Evolutionary conservation across 306 rosid genomes (phyloP).

Genomic region (Castanospermum australe): DNA sequence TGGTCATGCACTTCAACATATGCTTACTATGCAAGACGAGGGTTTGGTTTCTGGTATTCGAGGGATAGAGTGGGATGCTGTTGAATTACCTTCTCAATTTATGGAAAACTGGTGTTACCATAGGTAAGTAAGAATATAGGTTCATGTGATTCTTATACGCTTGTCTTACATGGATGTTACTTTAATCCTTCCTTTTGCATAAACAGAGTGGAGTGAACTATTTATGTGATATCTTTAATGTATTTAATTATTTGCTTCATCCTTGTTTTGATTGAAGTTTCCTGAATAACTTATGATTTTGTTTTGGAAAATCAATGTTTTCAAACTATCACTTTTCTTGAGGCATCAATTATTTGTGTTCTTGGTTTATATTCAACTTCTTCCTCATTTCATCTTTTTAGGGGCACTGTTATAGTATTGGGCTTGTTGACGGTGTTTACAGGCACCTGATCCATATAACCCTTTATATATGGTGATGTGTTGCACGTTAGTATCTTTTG

Average conservation of each 20-base stretch:
- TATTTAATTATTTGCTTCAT: background rate
- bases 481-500: background rate
- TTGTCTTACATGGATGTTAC: background rate
- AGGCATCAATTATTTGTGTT: background rate
- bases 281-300: background rate
- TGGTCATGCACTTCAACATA: conserved; percentile 85
- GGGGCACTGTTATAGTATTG: background rate
- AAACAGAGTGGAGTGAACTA: background rate
- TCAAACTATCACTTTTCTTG: background rate
- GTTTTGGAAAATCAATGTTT: background rate
- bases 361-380: background rate
- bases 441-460: background rate
- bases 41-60: conserved; percentile 78
- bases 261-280: background rate
- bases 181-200: background rate
- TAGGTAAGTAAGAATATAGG: conserved; percentile 35
- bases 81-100: conserved; percentile 78
- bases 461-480: background rate
- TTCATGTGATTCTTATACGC: background rate
- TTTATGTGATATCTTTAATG: background rate
- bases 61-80: conserved; percentile 82
- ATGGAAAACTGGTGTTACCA: conserved; percentile 89
- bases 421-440: background rate
- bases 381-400: background rate
- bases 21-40: conserved; percentile 71